phyloP scores from a whole-genome alignment of 225 moss, liverwort and hornwort species.

The Bryoerythrophyllum caledonicum region DNA sequence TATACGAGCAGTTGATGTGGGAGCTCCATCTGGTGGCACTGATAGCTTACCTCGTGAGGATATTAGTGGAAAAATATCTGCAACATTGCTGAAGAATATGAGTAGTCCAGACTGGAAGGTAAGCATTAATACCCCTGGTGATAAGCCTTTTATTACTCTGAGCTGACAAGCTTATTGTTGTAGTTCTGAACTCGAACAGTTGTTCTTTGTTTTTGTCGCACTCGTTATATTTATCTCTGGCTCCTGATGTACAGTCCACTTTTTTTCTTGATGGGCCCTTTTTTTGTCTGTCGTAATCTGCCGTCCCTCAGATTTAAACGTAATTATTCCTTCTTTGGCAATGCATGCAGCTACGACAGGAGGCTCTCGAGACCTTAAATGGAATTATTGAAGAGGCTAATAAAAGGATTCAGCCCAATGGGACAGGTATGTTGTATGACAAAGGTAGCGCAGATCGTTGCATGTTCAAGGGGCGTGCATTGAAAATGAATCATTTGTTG shows the following conservation, averaged over 20 bases:
- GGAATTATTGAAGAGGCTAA: conserved; percentile 72
- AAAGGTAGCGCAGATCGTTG: neutral
- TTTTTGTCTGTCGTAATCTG: neutral
- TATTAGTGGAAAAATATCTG: conserved; percentile 66
- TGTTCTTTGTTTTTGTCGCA: neutral
- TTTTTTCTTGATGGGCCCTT: neutral
- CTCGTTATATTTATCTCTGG: neutral
- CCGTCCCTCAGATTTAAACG: neutral
- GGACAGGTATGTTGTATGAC: conserved; percentile 40
- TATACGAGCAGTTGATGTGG: conserved; percentile 44
- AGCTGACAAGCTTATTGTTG: neutral
- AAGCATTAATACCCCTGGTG: neutral
- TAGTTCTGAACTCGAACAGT: neutral
- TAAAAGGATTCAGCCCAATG: conserved; percentile 64
- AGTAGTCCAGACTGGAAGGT: conserved; percentile 76
- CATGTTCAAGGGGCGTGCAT: neutral
- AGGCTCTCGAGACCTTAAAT: conserved; percentile 65
- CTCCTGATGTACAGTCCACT: neutral
- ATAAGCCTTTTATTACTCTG: neutral
- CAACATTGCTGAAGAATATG: conserved; percentile 64
- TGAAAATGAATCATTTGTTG: neutral
- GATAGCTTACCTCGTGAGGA: conserved; percentile 75
- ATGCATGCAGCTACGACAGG: conserved; percentile 55
- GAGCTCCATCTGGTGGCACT: conserved; percentile 35
- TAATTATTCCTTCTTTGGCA: neutral